Percentiles rank a stretch among this genome's conserved stretches.
These are phyloP conservation scores for Aspergillus brasiliensis DNA, from an alignment of 2,329 filamentous ascomycete species.

Conservation along the genomic window DNA sequence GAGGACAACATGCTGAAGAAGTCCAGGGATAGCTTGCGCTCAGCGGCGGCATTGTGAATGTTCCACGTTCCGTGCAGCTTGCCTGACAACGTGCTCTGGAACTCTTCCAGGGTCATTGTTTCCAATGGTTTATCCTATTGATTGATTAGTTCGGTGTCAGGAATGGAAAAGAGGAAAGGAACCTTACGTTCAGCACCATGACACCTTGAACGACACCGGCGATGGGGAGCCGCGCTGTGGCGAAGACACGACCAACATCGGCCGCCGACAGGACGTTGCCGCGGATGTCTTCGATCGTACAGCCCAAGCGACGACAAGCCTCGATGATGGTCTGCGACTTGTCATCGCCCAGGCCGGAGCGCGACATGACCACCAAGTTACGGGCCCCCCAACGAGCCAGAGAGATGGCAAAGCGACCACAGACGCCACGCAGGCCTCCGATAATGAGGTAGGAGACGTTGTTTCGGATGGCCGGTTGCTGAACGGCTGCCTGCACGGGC, in stretches of 20 bases:
- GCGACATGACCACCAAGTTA: slow-evolving; percentile 7
- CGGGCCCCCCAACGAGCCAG: slow-evolving; percentile 12
- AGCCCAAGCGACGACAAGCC: not conserved
- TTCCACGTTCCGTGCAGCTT: slow-evolving; percentile 36
- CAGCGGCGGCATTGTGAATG: slow-evolving; percentile 22
- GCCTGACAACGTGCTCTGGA: slow-evolving; percentile 29
- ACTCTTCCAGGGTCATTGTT: slow-evolving; percentile 38
- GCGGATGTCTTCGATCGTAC: not conserved
- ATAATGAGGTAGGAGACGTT: slow-evolving; percentile 14
- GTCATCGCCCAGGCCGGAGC: not conserved
- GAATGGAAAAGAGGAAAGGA: not conserved
- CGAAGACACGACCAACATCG: not conserved
- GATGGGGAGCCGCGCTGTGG: not conserved
- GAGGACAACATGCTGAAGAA: slow-evolving; percentile 28
- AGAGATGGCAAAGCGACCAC: slow-evolving; percentile 7
- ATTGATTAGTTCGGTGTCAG: too few species aligned
- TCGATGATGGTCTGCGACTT: not conserved
- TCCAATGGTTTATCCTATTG: slow-evolving; percentile 14
- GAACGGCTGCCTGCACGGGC: not conserved
- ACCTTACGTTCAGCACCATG: slow-evolving; percentile 4
- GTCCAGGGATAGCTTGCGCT: slow-evolving; percentile 6
- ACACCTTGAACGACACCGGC: slow-evolving; percentile 2
- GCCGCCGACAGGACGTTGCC: not conserved
- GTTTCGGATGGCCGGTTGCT: not conserved
- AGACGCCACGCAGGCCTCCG: slow-evolving; percentile 16